These are phyloP conservation scores for Globisporangium sylvaticum DNA, from an alignment of 352 stramenopile genomes.

Conservation along the genomic window DNA sequence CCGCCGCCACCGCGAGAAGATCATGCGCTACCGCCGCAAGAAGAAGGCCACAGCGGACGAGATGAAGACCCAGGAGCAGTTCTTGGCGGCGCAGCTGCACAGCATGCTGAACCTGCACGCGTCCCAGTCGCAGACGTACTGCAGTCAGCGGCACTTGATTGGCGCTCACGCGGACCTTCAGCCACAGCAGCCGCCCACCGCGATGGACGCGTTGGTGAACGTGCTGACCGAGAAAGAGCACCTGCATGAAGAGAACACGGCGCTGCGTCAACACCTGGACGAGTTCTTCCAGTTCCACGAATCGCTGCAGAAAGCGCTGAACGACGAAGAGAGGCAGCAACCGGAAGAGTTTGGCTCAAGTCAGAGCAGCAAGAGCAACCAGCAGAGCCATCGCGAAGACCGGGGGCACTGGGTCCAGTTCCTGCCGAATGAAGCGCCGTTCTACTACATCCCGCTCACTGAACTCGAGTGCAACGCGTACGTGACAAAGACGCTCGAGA, in stretches of 20 bases:
- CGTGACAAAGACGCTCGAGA: neutral
- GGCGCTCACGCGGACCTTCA: neutral
- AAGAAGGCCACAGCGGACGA: conserved; percentile 39
- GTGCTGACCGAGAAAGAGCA: conserved; percentile 2
- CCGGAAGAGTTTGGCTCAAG: neutral
- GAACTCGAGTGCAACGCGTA: conserved; percentile 24
- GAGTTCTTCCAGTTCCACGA: conserved; percentile 22
- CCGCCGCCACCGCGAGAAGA: conserved; percentile 43
- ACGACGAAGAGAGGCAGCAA: neutral
- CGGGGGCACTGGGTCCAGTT: neutral
- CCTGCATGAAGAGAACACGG: conserved; percentile 36
- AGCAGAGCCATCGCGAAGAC: neutral
- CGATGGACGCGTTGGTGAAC: conserved; percentile 4
- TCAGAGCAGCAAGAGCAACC: neutral
- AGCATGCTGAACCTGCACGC: conserved; percentile 26
- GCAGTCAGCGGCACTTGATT: conserved; percentile 4
- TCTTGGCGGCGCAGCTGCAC: conserved; percentile 26
- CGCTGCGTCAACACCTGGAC: conserved; percentile 23
- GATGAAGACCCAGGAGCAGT: conserved; percentile 26
- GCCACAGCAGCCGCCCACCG: neutral
- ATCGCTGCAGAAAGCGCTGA: conserved; percentile 9
- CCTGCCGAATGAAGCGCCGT: conserved; percentile 20
- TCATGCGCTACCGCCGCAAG: conserved; percentile 41
- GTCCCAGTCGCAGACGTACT: conserved; percentile 5
- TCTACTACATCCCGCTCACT: conserved; percentile 33